phyloP scores from a whole-genome alignment of 1,139 yeast genomes.

The Oligophagozyma castellii region DNA sequence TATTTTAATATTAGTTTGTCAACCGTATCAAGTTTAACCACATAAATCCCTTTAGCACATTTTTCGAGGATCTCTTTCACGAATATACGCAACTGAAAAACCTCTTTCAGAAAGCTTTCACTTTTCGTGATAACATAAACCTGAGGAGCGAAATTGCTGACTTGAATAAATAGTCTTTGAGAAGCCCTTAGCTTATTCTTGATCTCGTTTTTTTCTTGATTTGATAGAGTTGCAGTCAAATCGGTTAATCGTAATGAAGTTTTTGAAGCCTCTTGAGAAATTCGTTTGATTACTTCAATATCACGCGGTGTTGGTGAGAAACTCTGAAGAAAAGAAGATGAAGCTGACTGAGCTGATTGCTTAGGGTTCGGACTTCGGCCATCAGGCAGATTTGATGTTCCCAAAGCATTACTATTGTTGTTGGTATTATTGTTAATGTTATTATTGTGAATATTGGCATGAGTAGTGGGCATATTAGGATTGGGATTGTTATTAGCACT shows the following conservation, averaged over 20 bases:
- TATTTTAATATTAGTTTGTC: slow-evolving; percentile 56
- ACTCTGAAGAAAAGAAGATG: slow-evolving; percentile 10
- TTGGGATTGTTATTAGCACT: background rate
- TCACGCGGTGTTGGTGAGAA: slow-evolving; percentile 26
- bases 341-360: slow-evolving; percentile 6
- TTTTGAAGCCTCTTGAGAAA: slow-evolving; percentile 49
- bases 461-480: background rate
- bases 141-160: slow-evolving; percentile 60
- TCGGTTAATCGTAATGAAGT: slow-evolving; percentile 51
- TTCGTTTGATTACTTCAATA: slow-evolving; percentile 37
- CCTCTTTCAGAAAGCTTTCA: slow-evolving; percentile 52
- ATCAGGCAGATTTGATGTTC: slow-evolving; percentile 1
- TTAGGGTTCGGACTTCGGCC: slow-evolving; percentile 2
- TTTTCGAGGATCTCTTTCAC: slow-evolving; percentile 52
- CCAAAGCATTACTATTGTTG: slow-evolving; percentile 2
- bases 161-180: slow-evolving; percentile 47
- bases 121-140: slow-evolving; percentile 57
- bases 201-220: slow-evolving; percentile 47
- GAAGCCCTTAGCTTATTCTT: slow-evolving; percentile 40
- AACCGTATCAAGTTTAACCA: slow-evolving; percentile 51
- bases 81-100: slow-evolving; percentile 65
- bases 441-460: background rate
- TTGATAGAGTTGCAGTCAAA: slow-evolving; percentile 41
- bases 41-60: slow-evolving; percentile 47
- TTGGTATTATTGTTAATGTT: background rate